Evolutionary conservation across 2,329 filamentous ascomycete species (phyloP).

Genomic region (Fusarium cyanostomum): DNA sequence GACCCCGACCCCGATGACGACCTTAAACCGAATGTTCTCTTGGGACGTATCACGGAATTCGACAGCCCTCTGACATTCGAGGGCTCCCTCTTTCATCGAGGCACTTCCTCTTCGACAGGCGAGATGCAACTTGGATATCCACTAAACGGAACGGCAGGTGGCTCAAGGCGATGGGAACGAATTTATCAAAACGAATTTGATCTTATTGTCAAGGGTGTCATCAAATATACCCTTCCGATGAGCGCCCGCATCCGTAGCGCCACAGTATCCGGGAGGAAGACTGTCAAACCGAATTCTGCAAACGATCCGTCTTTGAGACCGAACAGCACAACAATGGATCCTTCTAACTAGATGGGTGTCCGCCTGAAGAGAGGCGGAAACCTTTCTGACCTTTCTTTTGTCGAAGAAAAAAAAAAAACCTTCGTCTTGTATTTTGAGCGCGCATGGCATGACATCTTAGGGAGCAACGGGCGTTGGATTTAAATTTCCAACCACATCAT

Average conservation of each 20-base stretch:
- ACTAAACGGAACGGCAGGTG: constrained; percentile 88
- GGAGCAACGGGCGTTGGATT: constrained; percentile 49
- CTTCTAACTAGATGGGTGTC: constrained; percentile 28
- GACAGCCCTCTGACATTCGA: constrained; percentile 91
- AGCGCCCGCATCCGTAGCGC: constrained; percentile 68
- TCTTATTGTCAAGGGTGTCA: constrained; percentile 87
- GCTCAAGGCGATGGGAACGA: constrained; percentile 86
- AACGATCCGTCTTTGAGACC: constrained; percentile 70
- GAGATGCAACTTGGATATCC: constrained; percentile 84
- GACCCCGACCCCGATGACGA: constrained; percentile 72
- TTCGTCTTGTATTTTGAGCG: constrained; percentile 48
- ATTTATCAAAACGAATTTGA: constrained; percentile 94
- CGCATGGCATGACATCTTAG: constrained; percentile 49
- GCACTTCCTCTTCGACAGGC: constrained; percentile 76
- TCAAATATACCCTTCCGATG: constrained; percentile 80
- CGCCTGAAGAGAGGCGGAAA: constrained; percentile 21
- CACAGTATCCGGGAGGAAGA: constrained; percentile 67
- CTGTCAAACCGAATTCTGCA: constrained; percentile 70
- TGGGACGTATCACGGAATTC: constrained; percentile 88
- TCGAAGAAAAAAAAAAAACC: constrained; percentile 31
- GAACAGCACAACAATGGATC: constrained; percentile 71
- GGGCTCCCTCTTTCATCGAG: constrained; percentile 84
- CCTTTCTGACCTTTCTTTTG: constrained; percentile 40
- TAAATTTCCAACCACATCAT: constrained; percentile 44
- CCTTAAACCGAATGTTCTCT: constrained; percentile 78